Conservation (phyloP, 2,329 filamentous ascomycete species). For the Neurospora sp. region DNA sequence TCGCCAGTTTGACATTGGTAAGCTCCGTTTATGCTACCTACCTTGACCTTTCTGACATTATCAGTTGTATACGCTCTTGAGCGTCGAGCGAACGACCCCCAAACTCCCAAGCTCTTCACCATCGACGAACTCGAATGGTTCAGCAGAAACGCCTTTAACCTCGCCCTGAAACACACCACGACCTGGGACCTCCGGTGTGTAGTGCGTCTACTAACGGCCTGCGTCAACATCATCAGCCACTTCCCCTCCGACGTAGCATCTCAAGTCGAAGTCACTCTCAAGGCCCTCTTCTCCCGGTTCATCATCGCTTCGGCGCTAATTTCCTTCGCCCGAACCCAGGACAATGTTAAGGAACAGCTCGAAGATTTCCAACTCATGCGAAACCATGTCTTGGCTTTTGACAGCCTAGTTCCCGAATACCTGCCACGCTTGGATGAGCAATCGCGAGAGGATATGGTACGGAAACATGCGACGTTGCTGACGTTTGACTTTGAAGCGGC, state of each 20-base stretch:
- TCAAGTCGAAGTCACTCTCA: conserved; percentile 41
- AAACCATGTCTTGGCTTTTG: conserved; percentile 50
- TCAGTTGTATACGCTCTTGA: conserved; percentile 34
- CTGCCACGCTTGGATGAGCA: conserved; percentile 30
- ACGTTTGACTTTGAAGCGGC: conserved; percentile 75
- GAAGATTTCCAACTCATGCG: conserved; percentile 54
- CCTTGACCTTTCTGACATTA: conserved; percentile 16
- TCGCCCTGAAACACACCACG: conserved; percentile 52
- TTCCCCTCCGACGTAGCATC: conserved; percentile 39
- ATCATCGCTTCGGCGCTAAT: conserved; percentile 44
- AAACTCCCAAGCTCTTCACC: conserved; percentile 43
- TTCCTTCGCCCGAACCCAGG: conserved; percentile 40
- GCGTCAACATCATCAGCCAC: conserved; percentile 39
- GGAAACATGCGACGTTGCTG: conserved; percentile 56
- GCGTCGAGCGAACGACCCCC: conserved; percentile 21
- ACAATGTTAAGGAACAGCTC: conserved; percentile 38
- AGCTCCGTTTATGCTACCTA: not conserved
- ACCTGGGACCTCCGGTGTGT: conserved; percentile 43
- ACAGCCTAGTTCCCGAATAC: conserved; percentile 31
- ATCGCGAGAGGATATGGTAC: conserved; percentile 40
- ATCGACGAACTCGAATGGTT: conserved; percentile 71
- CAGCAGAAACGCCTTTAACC: conserved; percentile 70
- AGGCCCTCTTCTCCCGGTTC: conserved; percentile 62
- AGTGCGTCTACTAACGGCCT: conserved; percentile 45
- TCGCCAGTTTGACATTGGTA: conserved; percentile 12